Conservation (phyloP, 73 alveolate genomes). For the Diophrys appendiculata region DNA sequence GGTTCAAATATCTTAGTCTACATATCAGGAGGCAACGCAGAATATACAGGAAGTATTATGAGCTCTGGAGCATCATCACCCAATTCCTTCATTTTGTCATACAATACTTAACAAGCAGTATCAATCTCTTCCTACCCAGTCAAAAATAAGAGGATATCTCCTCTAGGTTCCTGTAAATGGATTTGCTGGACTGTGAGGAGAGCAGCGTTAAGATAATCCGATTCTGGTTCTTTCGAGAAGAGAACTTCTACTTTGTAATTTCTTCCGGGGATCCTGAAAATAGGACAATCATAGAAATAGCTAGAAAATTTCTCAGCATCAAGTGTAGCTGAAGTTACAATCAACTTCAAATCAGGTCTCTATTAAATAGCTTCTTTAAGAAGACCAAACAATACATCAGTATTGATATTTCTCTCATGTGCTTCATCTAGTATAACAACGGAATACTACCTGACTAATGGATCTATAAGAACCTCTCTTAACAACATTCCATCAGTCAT, state of each 20-base stretch:
- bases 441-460: slow-evolving; percentile 81
- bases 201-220: slow-evolving; percentile 98
- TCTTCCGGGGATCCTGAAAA: slow-evolving; percentile 99
- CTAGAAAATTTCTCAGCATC: slow-evolving; percentile 96
- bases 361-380: slow-evolving; percentile 84
- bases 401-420: slow-evolving; percentile 98
- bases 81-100: slow-evolving; percentile 91
- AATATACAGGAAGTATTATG: slow-evolving; percentile 96
- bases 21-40: slow-evolving; percentile 98
- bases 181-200: slow-evolving; percentile 94
- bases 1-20: slow-evolving; percentile 96
- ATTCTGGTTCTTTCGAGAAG: slow-evolving; percentile 98
- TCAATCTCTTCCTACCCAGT: slow-evolving; percentile 99
- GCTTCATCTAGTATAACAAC: slow-evolving; percentile 99
- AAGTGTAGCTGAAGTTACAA: slow-evolving; percentile 98
- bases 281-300: slow-evolving; percentile 98
- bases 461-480: slow-evolving; percentile 97
- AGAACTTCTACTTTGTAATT: slow-evolving; percentile 95
- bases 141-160: slow-evolving; percentile 96
- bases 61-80: slow-evolving; percentile 97
- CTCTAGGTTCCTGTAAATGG: slow-evolving; percentile 78
- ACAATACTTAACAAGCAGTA: slow-evolving; percentile 98
- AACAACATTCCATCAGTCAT: slow-evolving; percentile 99
- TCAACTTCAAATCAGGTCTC: slow-evolving; percentile 92
- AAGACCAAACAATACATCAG: slow-evolving; percentile 99